Conservation (phyloP, 805 yeast genomes). For the Groenewaldozyma salmanticensis region DNA sequence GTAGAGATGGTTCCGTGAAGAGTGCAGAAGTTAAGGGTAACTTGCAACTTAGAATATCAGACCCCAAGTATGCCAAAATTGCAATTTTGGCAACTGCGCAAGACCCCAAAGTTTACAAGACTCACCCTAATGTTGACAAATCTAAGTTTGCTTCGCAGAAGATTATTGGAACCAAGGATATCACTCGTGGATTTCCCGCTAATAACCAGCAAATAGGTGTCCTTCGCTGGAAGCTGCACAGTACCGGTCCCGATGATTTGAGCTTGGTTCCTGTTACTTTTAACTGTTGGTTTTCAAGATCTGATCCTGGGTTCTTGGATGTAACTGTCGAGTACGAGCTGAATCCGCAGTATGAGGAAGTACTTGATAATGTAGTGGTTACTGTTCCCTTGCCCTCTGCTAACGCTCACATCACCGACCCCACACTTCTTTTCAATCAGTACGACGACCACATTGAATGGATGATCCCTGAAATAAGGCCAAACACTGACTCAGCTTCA, state of each 20-base stretch:
- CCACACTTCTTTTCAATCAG: constrained; percentile 35
- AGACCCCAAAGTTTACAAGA: constrained; percentile 54
- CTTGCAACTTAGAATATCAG: constrained; percentile 75
- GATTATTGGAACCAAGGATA: constrained; percentile 66
- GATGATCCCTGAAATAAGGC: constrained; percentile 44
- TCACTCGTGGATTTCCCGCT: constrained; percentile 74
- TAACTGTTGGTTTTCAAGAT: constrained; percentile 73
- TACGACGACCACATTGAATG: constrained; percentile 65
- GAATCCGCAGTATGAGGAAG: constrained; percentile 35
- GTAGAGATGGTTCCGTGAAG: constrained; percentile 63
- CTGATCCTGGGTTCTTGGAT: constrained; percentile 50
- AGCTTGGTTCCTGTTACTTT: constrained; percentile 56
- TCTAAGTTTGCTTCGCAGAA: constrained; percentile 47
- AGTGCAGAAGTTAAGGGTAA: constrained; percentile 80
- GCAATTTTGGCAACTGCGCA: constrained; percentile 48
- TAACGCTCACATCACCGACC: constrained; percentile 38
- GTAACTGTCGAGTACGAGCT: constrained; percentile 88
- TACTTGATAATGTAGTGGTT: constrained; percentile 44
- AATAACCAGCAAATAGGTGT: constrained; percentile 88
- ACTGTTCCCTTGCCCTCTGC: constrained; percentile 60
- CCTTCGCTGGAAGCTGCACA: constrained; percentile 72
- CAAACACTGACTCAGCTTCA: constrained; percentile 38
- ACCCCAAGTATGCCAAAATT: constrained; percentile 59
- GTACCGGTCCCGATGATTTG: constrained; percentile 48
- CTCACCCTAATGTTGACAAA: constrained; percentile 94